Base-by-base conservation (phyloP, 352 stramenopile species). In the Pythium graminicola region DNA sequence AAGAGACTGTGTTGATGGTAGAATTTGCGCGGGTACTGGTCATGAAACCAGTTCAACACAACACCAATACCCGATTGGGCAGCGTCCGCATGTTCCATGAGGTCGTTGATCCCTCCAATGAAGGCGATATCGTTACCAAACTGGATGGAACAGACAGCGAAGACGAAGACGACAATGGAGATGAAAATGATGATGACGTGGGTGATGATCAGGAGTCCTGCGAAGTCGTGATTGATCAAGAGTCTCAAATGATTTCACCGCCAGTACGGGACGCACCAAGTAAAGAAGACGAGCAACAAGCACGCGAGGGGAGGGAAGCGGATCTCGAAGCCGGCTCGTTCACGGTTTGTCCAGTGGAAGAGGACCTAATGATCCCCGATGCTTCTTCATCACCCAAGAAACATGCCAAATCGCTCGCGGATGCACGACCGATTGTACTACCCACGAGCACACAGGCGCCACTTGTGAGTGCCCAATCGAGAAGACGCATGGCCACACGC, bases 1-100 rank as follows among this genome's bases (percentile, higher is more conserved):
- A 71, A 9, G 52, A 60, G 3, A 60, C 55, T 17, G 38, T 73
- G 16, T 38, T 73, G 16, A 27, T 23, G 9, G 36, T 41, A 0
- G 33, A 60, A 2, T 23, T 73, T 6, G 40, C 60, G 3, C 54
- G 66, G 19, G 66, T 60, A 7, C 58, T 64, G 11, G 63, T 79
- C 43, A 76, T 72, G 61, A 73, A 66, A 22, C 45, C 55, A 0
- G 33, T 51, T 14, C 8, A n/a, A 8, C 63, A 65, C 35, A 33
- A 62, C n/a, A 22, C 45, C 23, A 62, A 33, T 19, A 62, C 45
- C 8, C 46, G 46, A 17, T 23, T 62, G 13, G 54, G 54, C 10
- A 62, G 54, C 9, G 47, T 38, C 10, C 36, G 46, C 4, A 56
- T 56, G 45, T 56, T 56, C 20, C 29, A 26, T 8, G 46, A 62